These are phyloP conservation scores for Canna indica DNA, from an alignment of 176 grass and related monocot genomes.

Conservation along the genomic window DNA sequence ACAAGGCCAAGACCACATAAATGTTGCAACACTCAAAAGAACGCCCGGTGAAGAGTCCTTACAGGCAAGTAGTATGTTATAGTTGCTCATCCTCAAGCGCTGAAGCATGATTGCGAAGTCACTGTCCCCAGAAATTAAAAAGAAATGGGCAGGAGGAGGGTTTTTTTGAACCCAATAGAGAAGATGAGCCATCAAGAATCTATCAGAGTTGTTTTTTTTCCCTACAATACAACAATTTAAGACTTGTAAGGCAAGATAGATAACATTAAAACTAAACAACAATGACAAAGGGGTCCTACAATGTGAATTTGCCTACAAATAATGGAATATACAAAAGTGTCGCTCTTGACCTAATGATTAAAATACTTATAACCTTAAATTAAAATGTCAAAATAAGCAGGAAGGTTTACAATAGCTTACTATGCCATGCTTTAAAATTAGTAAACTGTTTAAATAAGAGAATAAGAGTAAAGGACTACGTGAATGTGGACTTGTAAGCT, in stretches of 20 bases:
- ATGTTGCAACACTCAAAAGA: constrained; percentile 60
- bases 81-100: constrained; percentile 87
- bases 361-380: neutral
- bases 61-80: constrained; percentile 80
- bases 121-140: constrained; percentile 77
- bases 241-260: neutral
- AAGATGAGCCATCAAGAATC: constrained; percentile 73
- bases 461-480: too few species aligned
- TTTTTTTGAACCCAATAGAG: constrained; percentile 76
- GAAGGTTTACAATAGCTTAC: neutral
- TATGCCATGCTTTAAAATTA: too few species aligned
- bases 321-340: too few species aligned
- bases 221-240: constrained; percentile 24
- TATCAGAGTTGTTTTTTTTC: constrained; percentile 88
- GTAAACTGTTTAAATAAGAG: too few species aligned
- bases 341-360: too few species aligned
- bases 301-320: too few species aligned
- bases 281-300: too few species aligned
- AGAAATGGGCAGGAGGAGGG: constrained; percentile 82
- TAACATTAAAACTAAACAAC: neutral
- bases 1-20: constrained; percentile 81
- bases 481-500: too few species aligned
- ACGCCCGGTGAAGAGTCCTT: constrained; percentile 17
- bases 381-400: neutral
- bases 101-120: constrained; percentile 82